Evolutionary conservation across 768 basidiomycete species (phyloP).

Genomic region (Rhizopogon sp.): DNA sequence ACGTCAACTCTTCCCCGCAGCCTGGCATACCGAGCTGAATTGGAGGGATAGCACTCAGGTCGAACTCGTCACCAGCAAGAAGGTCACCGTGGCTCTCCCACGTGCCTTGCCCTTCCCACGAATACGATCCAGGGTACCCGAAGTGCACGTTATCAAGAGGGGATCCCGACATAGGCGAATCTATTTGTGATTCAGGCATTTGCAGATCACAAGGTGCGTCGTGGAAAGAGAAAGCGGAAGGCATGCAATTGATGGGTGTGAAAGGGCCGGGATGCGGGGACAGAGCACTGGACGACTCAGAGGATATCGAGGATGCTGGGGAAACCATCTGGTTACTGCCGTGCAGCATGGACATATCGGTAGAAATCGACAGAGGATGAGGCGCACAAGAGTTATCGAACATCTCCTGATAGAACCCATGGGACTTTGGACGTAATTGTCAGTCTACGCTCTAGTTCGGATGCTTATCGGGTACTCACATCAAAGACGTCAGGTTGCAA

Average conservation of each 20-base stretch:
- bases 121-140: slow-evolving; percentile 22
- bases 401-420: slow-evolving; percentile 48
- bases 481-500: slow-evolving; percentile 28
- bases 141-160: slow-evolving; percentile 21
- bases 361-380: slow-evolving; percentile 41
- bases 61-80: slow-evolving; percentile 61
- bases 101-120: slow-evolving; percentile 26
- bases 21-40: slow-evolving; percentile 56
- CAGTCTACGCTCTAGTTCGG: slow-evolving; percentile 2
- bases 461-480: slow-evolving; percentile 28
- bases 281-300: slow-evolving; percentile 35
- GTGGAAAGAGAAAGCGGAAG: slow-evolving; percentile 19
- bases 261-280: slow-evolving; percentile 41
- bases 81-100: slow-evolving; percentile 32
- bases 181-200: slow-evolving; percentile 7
- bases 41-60: slow-evolving; percentile 58
- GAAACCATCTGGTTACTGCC: slow-evolving; percentile 43
- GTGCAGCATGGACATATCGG: slow-evolving; percentile 33
- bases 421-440: slow-evolving; percentile 28
- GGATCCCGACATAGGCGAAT: slow-evolving; percentile 13
- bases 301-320: slow-evolving; percentile 42
- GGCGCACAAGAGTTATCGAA: slow-evolving; percentile 28
- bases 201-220: slow-evolving; percentile 10
- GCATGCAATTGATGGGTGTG: slow-evolving; percentile 32
- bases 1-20: slow-evolving; percentile 26